Evolutionary conservation across 306 rosid genomes (phyloP), one percentile per base, ranked within the genome.

Genomic region (Bauhinia variegata): DNA sequence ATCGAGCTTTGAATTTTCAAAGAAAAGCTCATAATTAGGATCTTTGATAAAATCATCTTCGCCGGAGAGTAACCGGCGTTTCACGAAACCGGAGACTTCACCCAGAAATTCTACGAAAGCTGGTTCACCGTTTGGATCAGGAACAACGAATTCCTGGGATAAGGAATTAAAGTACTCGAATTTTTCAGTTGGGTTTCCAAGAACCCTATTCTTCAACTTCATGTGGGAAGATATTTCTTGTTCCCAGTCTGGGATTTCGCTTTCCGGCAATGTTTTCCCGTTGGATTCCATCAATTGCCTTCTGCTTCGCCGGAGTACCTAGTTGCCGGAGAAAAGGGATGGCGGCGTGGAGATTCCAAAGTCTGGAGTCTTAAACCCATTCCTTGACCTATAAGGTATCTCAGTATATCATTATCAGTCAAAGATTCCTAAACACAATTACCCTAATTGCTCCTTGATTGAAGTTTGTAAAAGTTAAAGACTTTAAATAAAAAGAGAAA

Each of bases 1-100:
- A 56, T 48, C 34, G 19, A 36, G 36, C 59, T 43, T 79, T 6
- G 60, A 42, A 41, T 75, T 53, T 6, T 70, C 53, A 41, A 65
- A 18, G 51, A 75, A 75, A 38, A 10, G 10, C 60, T 34, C 8
- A 33, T 71, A 47, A 0, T 42, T 19, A 1, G 51, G 41, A 31
- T 4, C 11, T 7, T 32, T 59, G n/a, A 18, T 48, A 0, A 5
- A 60, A 0, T 61, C 65, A 4, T 32, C 32, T 11, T n/a, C n/a
- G n/a, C n/a, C n/a, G n/a, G n/a, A n/a, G n/a, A 34, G 17, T 36
- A 46, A 0, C 0, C 38, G 63, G 52, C 63, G 17, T 28, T 60
- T 14, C 4, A 60, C 10, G 47, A 28, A 47, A 48, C 17, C 4
- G 13, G 46, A 28, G 12, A 73, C 18, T 34, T 16, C 16, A 12